phyloP scores from a whole-genome alignment of 345 rosid species.

The Brassica carinata region DNA sequence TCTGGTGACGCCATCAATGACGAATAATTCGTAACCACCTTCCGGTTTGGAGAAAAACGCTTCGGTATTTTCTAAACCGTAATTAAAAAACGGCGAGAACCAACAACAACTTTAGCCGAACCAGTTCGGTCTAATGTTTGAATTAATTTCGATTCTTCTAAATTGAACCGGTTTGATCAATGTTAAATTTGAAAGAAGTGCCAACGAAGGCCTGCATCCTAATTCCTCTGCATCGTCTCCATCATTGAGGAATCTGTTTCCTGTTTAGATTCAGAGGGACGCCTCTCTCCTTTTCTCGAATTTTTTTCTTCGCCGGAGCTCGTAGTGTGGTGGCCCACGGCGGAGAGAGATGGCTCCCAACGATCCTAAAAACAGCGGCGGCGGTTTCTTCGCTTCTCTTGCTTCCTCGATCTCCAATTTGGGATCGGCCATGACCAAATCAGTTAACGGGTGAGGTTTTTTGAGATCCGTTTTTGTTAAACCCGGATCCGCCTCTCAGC shows the following conservation, averaged over 20 bases:
- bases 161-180: conserved; percentile 28
- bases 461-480: conserved; percentile 35
- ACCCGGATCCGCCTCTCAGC: conserved; percentile 30
- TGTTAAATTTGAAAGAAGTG: conserved; percentile 41
- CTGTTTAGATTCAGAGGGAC: conserved; percentile 3
- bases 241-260: conserved; percentile 31
- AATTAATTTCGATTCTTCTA: not conserved
- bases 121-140: not conserved
- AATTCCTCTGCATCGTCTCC: conserved; percentile 39
- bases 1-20: conserved; percentile 9
- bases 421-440: conserved; percentile 79
- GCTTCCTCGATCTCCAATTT: conserved; percentile 73
- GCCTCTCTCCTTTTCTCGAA: not conserved
- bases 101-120: not conserved
- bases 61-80: not conserved
- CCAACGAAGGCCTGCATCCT: conserved; percentile 40
- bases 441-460: conserved; percentile 78
- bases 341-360: conserved; percentile 62
- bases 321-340: not conserved
- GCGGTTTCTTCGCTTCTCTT: conserved; percentile 81
- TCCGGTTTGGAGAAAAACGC: conserved; percentile 1
- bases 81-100: not conserved
- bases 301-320: conserved; percentile 22
- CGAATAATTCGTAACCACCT: not conserved
- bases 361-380: conserved; percentile 55